phyloP scores from a whole-genome alignment of 2,329 filamentous ascomycete genomes.

The Stagonosporopsis chrysanthemi region DNA sequence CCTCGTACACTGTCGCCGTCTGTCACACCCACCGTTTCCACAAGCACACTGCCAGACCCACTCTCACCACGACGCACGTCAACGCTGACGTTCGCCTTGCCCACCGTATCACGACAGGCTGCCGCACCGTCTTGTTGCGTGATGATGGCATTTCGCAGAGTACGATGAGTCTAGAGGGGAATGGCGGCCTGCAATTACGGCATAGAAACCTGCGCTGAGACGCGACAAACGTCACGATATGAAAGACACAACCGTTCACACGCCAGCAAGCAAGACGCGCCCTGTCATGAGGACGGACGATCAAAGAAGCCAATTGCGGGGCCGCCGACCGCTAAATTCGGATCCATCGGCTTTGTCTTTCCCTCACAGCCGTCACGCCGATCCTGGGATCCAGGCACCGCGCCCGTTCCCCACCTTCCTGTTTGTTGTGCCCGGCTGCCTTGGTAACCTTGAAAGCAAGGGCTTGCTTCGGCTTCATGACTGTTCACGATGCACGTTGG shows the following conservation, averaged over 20 bases:
- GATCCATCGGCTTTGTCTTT: slow-evolving; percentile 29
- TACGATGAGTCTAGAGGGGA: slow-evolving; percentile 16
- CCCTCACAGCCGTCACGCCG: slow-evolving; percentile 16
- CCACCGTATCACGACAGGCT: slow-evolving; percentile 5
- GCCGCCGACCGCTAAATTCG: slow-evolving; percentile 30
- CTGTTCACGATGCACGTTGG: slow-evolving; percentile 11
- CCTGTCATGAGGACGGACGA: slow-evolving; percentile 40
- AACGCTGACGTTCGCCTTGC: slow-evolving; percentile 10
- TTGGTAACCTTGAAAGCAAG: slow-evolving; percentile 10
- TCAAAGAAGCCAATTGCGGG: slow-evolving; percentile 33
- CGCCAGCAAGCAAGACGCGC: slow-evolving; percentile 25
- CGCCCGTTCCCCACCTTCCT: slow-evolving; percentile 24
- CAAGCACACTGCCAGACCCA: slow-evolving; percentile 17
- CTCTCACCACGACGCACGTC: slow-evolving; percentile 22
- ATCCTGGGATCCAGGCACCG: slow-evolving; percentile 23
- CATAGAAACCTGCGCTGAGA: slow-evolving; percentile 19
- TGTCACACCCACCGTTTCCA: slow-evolving; percentile 23
- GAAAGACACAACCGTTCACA: slow-evolving; percentile 26
- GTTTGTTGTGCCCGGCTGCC: slow-evolving; percentile 27
- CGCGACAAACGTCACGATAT: slow-evolving; percentile 38
- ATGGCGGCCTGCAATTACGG: slow-evolving; percentile 30
- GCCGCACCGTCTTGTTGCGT: slow-evolving; percentile 6
- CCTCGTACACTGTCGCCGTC: slow-evolving; percentile 19
- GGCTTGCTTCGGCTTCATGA: slow-evolving; percentile 16
- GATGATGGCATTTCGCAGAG: slow-evolving; percentile 34